Evolutionary conservation across 768 basidiomycete genomes (phyloP), one percentile per base, ranked within the genome.

Genomic region (Asterophora lycoperdoides): DNA sequence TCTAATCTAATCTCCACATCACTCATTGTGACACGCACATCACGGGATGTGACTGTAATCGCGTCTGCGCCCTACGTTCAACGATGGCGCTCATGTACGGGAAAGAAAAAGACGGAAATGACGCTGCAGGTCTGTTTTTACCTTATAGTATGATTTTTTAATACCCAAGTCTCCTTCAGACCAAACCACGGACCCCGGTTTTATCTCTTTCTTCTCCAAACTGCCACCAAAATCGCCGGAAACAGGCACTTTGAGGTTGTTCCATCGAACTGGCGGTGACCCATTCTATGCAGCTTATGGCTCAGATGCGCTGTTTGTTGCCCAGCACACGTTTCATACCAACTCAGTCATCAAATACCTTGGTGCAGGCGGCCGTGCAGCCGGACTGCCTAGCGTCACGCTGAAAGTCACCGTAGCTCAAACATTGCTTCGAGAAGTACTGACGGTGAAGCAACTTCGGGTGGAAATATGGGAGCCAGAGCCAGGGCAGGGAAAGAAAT

Each of bases 271-370:
- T 23, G 62, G 61, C 2, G 62, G 65, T 35, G 78, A 76, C 58
- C 83, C 88, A 13, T 97, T 79, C 67, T 97, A 91, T 70, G 81
- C 84, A n/a, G 85, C 83, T 1, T 92, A 97, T 60, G 93, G 93
- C 0, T 69, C 80, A 4, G 94, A 97, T 65, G 95, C 95, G 0
- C 70, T 80, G n/a, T 92, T 83, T 56, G 81, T 95, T 54, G 94
- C 95, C 4, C 74, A 81, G 15, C 78, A 90, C 57, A 83, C 89
- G 45, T 93, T 81, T 58, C 86, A 80, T 48, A 99, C 96, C 2
- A 88, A 90, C 58, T 86, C 90, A 1, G 93, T 97, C 50, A 77
- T 99, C 67, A 95, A 95, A 66, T 88, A 90, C 62, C 81, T 96
- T 35, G 95, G 95, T 5, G 61, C 68, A 0, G 79, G 78, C 0